These are phyloP conservation scores for Rhodotorula toruloides DNA, from an alignment of 768 basidiomycete genomes.

Conservation along the genomic window DNA sequence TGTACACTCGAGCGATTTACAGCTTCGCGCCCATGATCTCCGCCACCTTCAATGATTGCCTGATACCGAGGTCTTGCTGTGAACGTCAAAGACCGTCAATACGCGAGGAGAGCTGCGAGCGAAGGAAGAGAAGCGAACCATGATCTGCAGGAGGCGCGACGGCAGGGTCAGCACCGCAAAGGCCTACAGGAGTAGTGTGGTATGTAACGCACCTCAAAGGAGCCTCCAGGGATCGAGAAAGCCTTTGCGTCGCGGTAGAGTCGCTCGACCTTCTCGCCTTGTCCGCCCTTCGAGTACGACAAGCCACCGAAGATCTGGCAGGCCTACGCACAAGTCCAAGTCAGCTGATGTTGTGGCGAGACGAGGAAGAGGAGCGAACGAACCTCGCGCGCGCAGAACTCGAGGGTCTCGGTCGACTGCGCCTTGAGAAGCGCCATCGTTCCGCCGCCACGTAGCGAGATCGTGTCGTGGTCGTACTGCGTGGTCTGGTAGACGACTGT, in stretches of 20 bases:
- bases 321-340: too few species aligned
- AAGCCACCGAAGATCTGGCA: slow-evolving; percentile 34
- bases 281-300: slow-evolving; percentile 26
- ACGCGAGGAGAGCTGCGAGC: too few species aligned
- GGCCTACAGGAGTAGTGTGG: slow-evolving; percentile 37
- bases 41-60: slow-evolving; percentile 35
- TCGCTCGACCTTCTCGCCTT: slow-evolving; percentile 36
- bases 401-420: slow-evolving; percentile 34
- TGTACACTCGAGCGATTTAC: too few species aligned
- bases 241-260: slow-evolving; percentile 21
- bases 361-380: background rate
- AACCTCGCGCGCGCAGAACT: slow-evolving; percentile 25
- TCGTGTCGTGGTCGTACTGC: slow-evolving; percentile 22
- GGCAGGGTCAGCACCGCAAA: slow-evolving; percentile 11
- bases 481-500: slow-evolving; percentile 34
- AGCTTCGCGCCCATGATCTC: slow-evolving; percentile 40
- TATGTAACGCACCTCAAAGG: too few species aligned
- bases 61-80: slow-evolving; percentile 1
- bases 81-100: too few species aligned
- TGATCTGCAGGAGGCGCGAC: too few species aligned
- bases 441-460: slow-evolving; percentile 28
- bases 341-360: too few species aligned
- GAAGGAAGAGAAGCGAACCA: too few species aligned
- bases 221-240: slow-evolving; percentile 30
- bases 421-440: slow-evolving; percentile 37